These are phyloP conservation scores for Termitomyces sp. DNA, from an alignment of 768 basidiomycete species.

Conservation along the genomic window DNA sequence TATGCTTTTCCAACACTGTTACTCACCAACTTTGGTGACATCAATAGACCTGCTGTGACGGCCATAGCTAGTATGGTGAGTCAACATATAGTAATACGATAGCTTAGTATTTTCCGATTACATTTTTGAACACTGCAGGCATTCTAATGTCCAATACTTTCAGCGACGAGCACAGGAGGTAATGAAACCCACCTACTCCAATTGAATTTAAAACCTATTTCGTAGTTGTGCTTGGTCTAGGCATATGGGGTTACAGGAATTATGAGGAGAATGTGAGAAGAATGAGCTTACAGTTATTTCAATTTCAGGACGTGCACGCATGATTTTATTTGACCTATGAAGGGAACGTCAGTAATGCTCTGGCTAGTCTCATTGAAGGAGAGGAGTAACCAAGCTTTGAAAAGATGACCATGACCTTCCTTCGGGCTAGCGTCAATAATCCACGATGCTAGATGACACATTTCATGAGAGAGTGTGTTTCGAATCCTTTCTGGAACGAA, in stretches of 20 bases:
- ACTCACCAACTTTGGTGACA: conserved; percentile 57
- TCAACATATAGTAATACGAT: background rate
- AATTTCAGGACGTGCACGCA: conserved; percentile 62
- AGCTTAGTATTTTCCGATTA: conserved; percentile 22
- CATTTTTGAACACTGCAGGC: conserved; percentile 58
- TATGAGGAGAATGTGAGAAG: background rate
- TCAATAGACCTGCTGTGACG: conserved; percentile 70
- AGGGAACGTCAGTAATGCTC: background rate
- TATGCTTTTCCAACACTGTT: background rate
- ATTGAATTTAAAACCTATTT: conserved; percentile 64
- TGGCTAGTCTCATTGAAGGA: background rate
- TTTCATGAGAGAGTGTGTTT: conserved; percentile 83
- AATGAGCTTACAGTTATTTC: conserved; percentile 50
- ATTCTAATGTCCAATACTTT: conserved; percentile 36
- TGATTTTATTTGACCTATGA: conserved; percentile 66
- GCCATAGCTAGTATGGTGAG: conserved; percentile 47
- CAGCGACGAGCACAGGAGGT: conserved; percentile 1
- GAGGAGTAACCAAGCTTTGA: conserved; percentile 56
- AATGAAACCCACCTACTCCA: conserved; percentile 51
- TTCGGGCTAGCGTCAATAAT: conserved; percentile 64
- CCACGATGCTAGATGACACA: conserved; percentile 91
- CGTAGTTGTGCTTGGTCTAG: conserved; percentile 69
- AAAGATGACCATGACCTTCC: conserved; percentile 69
- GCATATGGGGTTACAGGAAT: background rate
- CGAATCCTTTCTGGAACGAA: conserved; percentile 60